Evolutionary conservation across 768 basidiomycete species (phyloP), one percentile per base, ranked within the genome.

Genomic region (Tricholoma sp.): DNA sequence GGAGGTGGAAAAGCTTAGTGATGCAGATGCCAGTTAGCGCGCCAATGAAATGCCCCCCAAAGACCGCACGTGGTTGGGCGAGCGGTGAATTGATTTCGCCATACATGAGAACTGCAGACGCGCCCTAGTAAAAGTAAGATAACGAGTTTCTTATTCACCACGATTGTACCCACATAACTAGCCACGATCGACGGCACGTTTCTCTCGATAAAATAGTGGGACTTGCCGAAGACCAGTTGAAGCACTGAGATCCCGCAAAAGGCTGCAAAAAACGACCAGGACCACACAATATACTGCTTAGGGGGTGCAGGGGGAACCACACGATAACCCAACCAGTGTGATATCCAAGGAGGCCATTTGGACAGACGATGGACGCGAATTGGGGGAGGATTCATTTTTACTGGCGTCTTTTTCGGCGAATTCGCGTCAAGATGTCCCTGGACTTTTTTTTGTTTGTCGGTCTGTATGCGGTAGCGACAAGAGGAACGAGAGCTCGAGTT

Each of bases 231-330:
- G 9, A 79, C 66, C 6, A 75, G 80, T 56, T 83, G 81, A 47
- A 84, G 72, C 35, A 77, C 56, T 0, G 79, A 72, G 51, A 83
- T 73, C 4, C 79, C 79, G 52, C 72, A 72, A 62, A 83, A 82
- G 0, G 82, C 74, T 24, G 76, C 80, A 12, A 83, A 61, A 62
- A 81, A 83, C 0, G 82, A 79, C 80, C 80, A 83, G 8, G 79
- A 32, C 74, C 76, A 81, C 24, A 78, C 61, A 18, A 75, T 64
- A 57, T 76, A 72, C 29, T 73, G 61, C 0, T 73, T 67, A 3
- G 50, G 61, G 37, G 69, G 68, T 1, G 69, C 64, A 6, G 72
- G 72, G 5, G 71, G 70, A 2, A 62, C 52, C 14, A 70, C 62
- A 24, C 78, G 75, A 62, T 78, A 78, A 1, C 79, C 79, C 14